These are phyloP conservation scores for Scopulariopsis brevicaulis DNA, from an alignment of 2,329 filamentous ascomycete species.

Conservation along the genomic window DNA sequence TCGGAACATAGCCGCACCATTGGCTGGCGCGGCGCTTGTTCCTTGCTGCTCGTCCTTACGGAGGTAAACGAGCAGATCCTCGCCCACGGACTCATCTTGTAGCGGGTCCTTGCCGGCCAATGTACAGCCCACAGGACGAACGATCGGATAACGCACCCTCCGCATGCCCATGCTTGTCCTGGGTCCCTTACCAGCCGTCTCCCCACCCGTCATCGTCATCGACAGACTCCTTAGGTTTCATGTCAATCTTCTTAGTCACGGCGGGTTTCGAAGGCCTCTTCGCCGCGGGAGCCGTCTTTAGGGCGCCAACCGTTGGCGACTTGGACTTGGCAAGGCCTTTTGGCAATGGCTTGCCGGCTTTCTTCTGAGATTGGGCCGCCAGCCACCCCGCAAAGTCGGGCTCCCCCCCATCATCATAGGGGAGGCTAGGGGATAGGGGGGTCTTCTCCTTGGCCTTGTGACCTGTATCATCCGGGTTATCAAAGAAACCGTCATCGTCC, in stretches of 20 bases:
- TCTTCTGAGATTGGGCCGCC: conserved; percentile 71
- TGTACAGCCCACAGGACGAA: not conserved
- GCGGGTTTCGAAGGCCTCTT: conserved; percentile 24
- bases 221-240: conserved; percentile 48
- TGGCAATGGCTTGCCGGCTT: conserved; percentile 60
- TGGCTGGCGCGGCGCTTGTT: not conserved
- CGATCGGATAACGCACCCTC: not conserved
- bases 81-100: not conserved
- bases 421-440: conserved; percentile 5
- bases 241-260: conserved; percentile 55
- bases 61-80: not conserved
- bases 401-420: conserved; percentile 61
- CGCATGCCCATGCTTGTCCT: not conserved
- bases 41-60: not conserved
- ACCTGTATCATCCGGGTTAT: conserved; percentile 24
- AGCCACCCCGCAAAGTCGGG: conserved; percentile 96
- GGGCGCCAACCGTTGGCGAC: not conserved
- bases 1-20: not conserved
- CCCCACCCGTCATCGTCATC: conserved; percentile 56
- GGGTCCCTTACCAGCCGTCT: conserved; percentile 37
- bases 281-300: conserved; percentile 28
- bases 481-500: conserved; percentile 24
- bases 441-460: conserved; percentile 21
- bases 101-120: not conserved
- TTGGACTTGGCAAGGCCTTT: conserved; percentile 58